Evolutionary conservation across 805 yeast genomes (phyloP).

Genomic region (Priceomyces medius): DNA sequence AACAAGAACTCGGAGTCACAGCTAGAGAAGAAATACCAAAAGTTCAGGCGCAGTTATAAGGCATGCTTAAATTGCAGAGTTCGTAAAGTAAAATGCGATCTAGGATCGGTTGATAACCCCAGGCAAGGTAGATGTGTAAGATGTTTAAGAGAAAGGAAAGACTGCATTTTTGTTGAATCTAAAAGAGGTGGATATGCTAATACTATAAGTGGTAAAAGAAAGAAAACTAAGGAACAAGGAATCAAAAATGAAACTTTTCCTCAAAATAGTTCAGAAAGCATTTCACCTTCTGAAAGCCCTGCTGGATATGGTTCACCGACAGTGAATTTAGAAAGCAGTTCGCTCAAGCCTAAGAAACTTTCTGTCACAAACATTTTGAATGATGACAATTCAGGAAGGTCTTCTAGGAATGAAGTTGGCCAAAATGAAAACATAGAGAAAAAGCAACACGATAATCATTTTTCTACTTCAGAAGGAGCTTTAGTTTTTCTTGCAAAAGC

Average conservation of each 20-base stretch:
- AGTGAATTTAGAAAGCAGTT: background rate
- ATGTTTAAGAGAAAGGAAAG: constrained; percentile 78
- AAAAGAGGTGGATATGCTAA: constrained; percentile 30
- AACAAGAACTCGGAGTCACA: too few species aligned
- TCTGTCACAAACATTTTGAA: constrained; percentile 17
- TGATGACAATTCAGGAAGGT: constrained; percentile 1
- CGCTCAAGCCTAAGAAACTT: background rate
- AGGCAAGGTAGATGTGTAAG: constrained; percentile 80
- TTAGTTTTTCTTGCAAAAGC: constrained; percentile 73
- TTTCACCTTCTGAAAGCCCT: background rate
- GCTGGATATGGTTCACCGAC: background rate
- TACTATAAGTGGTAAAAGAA: constrained; percentile 46
- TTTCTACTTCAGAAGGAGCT: constrained; percentile 56
- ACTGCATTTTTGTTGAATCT: constrained; percentile 63
- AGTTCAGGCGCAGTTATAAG: constrained; percentile 64
- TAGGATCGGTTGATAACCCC: constrained; percentile 74
- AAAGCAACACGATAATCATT: constrained; percentile 20
- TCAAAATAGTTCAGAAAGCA: background rate
- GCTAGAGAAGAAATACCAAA: constrained; percentile 8
- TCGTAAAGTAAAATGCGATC: constrained; percentile 81
- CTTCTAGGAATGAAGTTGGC: background rate
- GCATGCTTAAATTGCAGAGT: constrained; percentile 87
- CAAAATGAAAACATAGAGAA: background rate
- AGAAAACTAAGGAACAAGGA: constrained; percentile 43
- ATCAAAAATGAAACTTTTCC: background rate